These are phyloP conservation scores for Penicillium pancosmium DNA, from an alignment of 495 filamentous ascomycete genomes.

Conservation along the genomic window DNA sequence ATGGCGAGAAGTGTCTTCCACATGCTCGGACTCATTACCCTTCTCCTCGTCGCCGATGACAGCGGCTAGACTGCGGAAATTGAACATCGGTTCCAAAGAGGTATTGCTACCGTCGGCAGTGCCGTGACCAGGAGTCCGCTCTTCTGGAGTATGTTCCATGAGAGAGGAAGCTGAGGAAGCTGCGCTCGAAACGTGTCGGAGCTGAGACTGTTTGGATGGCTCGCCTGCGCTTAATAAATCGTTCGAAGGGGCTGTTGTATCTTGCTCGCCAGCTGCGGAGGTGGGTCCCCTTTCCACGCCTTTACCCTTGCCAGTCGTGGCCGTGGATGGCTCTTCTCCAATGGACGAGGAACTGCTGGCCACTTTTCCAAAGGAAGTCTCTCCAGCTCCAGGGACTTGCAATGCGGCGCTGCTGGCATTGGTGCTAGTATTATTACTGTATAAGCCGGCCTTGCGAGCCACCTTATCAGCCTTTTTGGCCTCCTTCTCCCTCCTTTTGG, in stretches of 20 bases:
- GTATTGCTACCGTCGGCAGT: slow-evolving; percentile 54
- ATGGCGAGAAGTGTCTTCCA: slow-evolving; percentile 33
- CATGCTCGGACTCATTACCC: slow-evolving; percentile 46
- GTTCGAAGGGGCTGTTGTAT: slow-evolving; percentile 9
- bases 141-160: slow-evolving; percentile 62
- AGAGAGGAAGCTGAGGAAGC: slow-evolving; percentile 80
- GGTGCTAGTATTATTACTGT: slow-evolving; percentile 49
- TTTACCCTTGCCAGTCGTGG: slow-evolving; percentile 72
- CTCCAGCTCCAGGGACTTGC: slow-evolving; percentile 25
- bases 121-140: slow-evolving; percentile 40
- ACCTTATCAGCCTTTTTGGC: slow-evolving; percentile 76
- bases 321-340: slow-evolving; percentile 33
- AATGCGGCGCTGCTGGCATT: slow-evolving; percentile 47
- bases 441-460: slow-evolving; percentile 56
- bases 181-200: slow-evolving; percentile 79
- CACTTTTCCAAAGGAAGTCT: slow-evolving; percentile 29
- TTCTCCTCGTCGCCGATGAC: slow-evolving; percentile 77
- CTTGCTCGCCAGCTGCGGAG: slow-evolving; percentile 9
- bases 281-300: slow-evolving; percentile 63
- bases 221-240: slow-evolving; percentile 34
- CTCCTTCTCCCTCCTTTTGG: slow-evolving; percentile 81
- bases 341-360: slow-evolving; percentile 45
- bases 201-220: slow-evolving; percentile 61
- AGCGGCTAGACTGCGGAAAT: slow-evolving; percentile 84
- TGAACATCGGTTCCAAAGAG: slow-evolving; percentile 79